These are phyloP conservation scores for Wolfiporia cocos DNA, from an alignment of 1,284 basidiomycete species.

Conservation along the genomic window DNA sequence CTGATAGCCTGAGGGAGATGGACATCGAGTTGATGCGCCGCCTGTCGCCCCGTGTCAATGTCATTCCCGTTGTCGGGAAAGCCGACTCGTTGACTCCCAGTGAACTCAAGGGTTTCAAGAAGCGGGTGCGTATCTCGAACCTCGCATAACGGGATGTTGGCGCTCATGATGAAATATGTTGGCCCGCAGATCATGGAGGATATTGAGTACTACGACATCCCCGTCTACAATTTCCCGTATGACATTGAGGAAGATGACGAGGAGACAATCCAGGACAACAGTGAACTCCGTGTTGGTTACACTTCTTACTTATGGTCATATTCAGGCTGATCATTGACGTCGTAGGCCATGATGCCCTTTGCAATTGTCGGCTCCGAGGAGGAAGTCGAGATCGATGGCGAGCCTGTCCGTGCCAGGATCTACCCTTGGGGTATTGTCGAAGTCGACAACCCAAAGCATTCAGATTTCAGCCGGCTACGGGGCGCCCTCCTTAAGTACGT, in stretches of 20 bases:
- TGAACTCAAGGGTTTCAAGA: conserved; percentile 94
- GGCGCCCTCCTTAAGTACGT: conserved; percentile 84
- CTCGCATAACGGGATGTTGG: too few relatives aligned
- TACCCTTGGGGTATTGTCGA: conserved; percentile 99
- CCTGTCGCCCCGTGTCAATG: conserved; percentile 94
- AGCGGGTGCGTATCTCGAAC: conserved; percentile 67
- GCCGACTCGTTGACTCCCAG: conserved; percentile 91
- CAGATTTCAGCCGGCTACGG: conserved; percentile 91
- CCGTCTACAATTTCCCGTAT: conserved; percentile 99
- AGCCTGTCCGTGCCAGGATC: conserved; percentile 85
- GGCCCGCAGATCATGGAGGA: conserved; percentile 99
- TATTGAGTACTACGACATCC: conserved; percentile 97
- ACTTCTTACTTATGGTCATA: not conserved
- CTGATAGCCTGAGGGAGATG: conserved; percentile 85
- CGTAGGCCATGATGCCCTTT: conserved; percentile 85
- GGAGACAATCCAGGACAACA: conserved; percentile 97
- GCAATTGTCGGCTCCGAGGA: conserved; percentile 98
- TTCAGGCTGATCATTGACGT: conserved; percentile 4
- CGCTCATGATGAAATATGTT: too few relatives aligned
- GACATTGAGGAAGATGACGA: conserved; percentile 99
- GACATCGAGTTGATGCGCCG: conserved; percentile 99
- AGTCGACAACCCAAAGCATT: conserved; percentile 98
- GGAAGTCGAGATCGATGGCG: conserved; percentile 90
- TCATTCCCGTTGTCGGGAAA: conserved; percentile 98
- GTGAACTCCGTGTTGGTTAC: conserved; percentile 73